Base-by-base conservation (phyloP, 225 moss, liverwort and hornwort species). In the Ulota crispa region DNA sequence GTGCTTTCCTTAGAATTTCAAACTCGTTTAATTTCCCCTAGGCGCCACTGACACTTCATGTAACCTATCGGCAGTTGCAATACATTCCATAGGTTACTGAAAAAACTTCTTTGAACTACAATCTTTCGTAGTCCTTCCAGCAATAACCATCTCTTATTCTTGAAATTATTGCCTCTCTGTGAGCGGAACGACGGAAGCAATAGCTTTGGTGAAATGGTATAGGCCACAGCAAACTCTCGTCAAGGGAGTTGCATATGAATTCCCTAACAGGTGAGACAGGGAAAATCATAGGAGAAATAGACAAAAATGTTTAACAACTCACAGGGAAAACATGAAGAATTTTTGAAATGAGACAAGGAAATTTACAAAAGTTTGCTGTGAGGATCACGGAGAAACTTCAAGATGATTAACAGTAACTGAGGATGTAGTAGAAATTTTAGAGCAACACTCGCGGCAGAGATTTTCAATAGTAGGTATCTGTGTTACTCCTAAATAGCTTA, bases 171-270 rank as follows among this genome's bases (percentile, higher is more conserved):
- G 32, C 21, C 45, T 50, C 47, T 67, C 4, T 27, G 31, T 64
- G 15, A 4, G 50, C 50, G 12, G 9, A 43, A 43, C 43, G 12
- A 13, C 13, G 45, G 43, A 64, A 43, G 11, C 34, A 32, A 15
- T 34, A 54, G 60, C 68, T 82, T 39, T 52, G 24, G 60, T 41
- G 55, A 56, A 68, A n/a, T 56, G n/a, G 55, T 53, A 54, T 82
- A 26, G 34, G n/a, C n/a, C n/a, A n/a, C n/a, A n/a, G n/a, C n/a
- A n/a, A n/a, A n/a, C n/a, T n/a, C n/a, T n/a, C n/a, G n/a, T n/a
- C n/a, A n/a, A n/a, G n/a, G n/a, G n/a, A n/a, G n/a, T n/a, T n/a
- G n/a, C n/a, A n/a, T n/a, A n/a, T n/a, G n/a, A n/a, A n/a, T n/a
- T n/a, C n/a, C n/a, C n/a, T n/a, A n/a, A n/a, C n/a, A n/a, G n/a